Conservation (phyloP, 1,139 yeast species). For the Kluyveromyces marxianus region DNA sequence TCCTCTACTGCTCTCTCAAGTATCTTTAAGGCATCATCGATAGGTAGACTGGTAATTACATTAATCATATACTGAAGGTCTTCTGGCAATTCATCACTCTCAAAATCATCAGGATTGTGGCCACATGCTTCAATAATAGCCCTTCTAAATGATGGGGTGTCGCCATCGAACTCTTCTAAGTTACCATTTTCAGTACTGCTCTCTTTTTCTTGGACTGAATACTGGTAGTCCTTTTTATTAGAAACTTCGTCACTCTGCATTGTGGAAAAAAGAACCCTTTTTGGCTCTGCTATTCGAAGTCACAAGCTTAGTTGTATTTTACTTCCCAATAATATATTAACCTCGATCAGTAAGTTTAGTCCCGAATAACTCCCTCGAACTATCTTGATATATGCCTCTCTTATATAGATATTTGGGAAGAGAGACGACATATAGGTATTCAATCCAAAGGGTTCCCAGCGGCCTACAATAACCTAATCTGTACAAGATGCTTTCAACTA, state of each 20-base stretch:
- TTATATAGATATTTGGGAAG: no score
- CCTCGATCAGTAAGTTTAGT: no score
- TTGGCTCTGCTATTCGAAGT: no score
- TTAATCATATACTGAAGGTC: not conserved
- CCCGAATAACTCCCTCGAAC: no score
- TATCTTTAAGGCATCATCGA: conserved; percentile 38
- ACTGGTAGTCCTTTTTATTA: not conserved
- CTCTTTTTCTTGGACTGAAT: not conserved
- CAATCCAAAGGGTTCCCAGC: no score
- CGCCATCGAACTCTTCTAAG: not conserved
- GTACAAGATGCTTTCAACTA: no score
- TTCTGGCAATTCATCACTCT: not conserved
- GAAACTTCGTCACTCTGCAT: not conserved
- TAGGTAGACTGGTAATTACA: conserved; percentile 22
- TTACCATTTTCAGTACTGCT: not conserved
- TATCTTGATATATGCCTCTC: no score
- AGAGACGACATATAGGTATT: no score
- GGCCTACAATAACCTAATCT: no score
- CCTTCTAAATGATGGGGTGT: not conserved
- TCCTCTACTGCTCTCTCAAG: conserved; percentile 36
- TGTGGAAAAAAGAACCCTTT: no score
- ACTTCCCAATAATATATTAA: no score
- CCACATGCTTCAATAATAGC: not conserved
- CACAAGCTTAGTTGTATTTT: no score
- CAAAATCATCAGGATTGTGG: not conserved